Evolutionary conservation across 768 basidiomycete genomes (phyloP).

Genomic region (Suillus fuscotomentosus): DNA sequence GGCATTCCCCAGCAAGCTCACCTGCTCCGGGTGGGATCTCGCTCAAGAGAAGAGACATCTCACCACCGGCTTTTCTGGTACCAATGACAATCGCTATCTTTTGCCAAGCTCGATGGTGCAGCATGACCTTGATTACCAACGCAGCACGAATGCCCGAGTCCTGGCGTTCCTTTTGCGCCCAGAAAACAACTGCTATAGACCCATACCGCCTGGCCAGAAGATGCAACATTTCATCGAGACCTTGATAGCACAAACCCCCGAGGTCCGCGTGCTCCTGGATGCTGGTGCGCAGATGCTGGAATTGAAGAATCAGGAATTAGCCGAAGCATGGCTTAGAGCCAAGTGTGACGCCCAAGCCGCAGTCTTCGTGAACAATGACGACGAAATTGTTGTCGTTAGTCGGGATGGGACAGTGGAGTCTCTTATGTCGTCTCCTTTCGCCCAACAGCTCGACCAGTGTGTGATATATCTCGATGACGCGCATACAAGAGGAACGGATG

Average conservation of each 20-base stretch:
- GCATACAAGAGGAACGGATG: not conserved
- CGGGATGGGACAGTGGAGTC: not conserved
- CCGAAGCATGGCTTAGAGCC: not conserved
- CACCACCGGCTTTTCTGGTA: constrained; percentile 23
- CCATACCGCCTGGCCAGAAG: constrained; percentile 8
- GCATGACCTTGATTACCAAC: not conserved
- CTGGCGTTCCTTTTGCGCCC: constrained; percentile 19
- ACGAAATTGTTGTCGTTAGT: not conserved
- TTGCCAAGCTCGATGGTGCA: not conserved
- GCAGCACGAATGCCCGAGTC: constrained; percentile 9
- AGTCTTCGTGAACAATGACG: not conserved
- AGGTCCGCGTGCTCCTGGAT: not conserved
- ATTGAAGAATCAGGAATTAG: not conserved
- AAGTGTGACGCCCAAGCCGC: not conserved
- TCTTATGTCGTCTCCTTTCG: not conserved
- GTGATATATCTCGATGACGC: not conserved
- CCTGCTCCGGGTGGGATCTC: constrained; percentile 29
- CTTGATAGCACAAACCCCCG: constrained; percentile 39
- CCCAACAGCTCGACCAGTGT: not conserved
- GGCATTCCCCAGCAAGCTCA: constrained; percentile 22
- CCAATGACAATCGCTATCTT: constrained; percentile 27
- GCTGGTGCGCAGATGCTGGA: not conserved
- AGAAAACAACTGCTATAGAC: constrained; percentile 21
- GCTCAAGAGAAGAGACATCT: constrained; percentile 15
- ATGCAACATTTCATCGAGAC: constrained; percentile 26